Conservation (phyloP, 768 basidiomycete genomes). For the Clitopilus passeckerianus region DNA sequence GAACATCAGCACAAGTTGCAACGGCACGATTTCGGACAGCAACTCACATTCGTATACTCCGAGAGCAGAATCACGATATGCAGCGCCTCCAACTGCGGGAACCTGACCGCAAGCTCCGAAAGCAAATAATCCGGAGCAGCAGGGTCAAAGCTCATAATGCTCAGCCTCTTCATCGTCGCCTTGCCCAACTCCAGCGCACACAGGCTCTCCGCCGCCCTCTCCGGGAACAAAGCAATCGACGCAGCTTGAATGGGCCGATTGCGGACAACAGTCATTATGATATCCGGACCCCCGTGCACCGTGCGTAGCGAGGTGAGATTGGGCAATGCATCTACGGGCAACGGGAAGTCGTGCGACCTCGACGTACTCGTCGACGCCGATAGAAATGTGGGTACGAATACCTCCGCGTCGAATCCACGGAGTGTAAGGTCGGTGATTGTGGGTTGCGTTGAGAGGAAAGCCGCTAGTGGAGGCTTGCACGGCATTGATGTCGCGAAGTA, state of each 20-base stretch:
- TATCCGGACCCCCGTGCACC: constrained; percentile 42
- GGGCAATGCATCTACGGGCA: constrained; percentile 40
- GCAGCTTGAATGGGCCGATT: constrained; percentile 45
- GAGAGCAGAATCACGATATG: constrained; percentile 55
- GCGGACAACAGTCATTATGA: constrained; percentile 39
- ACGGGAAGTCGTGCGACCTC: constrained; percentile 19
- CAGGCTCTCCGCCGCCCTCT: constrained; percentile 32
- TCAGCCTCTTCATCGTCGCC: constrained; percentile 40
- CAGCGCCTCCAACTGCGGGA: constrained; percentile 51
- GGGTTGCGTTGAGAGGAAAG: constrained; percentile 47
- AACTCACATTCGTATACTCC: constrained; percentile 41
- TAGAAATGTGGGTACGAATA: constrained; percentile 17
- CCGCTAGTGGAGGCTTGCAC: constrained; percentile 41
- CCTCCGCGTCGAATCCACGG: constrained; percentile 37
- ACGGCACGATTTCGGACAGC: neutral
- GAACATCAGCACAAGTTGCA: neutral
- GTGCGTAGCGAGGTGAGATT: constrained; percentile 45
- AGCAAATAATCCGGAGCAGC: constrained; percentile 39
- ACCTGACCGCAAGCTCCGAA: constrained; percentile 37
- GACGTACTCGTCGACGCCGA: constrained; percentile 7
- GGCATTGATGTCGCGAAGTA: constrained; percentile 52
- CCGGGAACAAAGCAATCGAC: constrained; percentile 47
- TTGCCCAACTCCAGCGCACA: constrained; percentile 36
- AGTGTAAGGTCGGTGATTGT: constrained; percentile 48
- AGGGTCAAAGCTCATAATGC: constrained; percentile 54